Conservation (phyloP, 768 basidiomycete genomes). For the Leccinum sublutescens region DNA sequence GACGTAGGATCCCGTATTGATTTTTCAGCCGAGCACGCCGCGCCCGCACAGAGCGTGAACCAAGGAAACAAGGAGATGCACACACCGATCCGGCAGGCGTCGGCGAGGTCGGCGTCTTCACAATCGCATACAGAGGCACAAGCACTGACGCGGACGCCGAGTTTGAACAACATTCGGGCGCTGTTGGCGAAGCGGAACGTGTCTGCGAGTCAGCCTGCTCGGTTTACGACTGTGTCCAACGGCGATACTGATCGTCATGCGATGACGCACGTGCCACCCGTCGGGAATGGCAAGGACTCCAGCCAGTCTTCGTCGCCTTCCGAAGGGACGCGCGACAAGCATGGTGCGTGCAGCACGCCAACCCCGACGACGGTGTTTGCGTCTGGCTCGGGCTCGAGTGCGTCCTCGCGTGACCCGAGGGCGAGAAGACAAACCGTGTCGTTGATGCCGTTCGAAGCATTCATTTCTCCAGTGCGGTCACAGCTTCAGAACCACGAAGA, state of each 20-base stretch:
- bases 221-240: background rate
- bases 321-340: background rate
- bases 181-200: slow-evolving; percentile 13
- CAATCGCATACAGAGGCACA: background rate
- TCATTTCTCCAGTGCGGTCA: slow-evolving; percentile 19
- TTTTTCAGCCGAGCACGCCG: background rate
- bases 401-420: background rate
- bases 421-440: background rate
- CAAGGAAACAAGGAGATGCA: background rate
- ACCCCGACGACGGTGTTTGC: background rate
- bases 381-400: background rate
- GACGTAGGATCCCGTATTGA: background rate
- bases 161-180: slow-evolving; percentile 16
- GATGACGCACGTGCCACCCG: background rate
- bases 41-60: background rate
- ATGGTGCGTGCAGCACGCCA: background rate
- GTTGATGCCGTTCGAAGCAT: slow-evolving; percentile 18
- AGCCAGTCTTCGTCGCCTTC: background rate
- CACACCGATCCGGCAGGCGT: background rate
- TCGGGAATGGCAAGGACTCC: background rate
- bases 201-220: background rate
- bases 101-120: too few relatives aligned
- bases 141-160: slow-evolving; percentile 4
- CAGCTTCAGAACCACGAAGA: background rate
- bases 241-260: background rate